Percentiles rank a stretch among this genome's conserved stretches.
These are phyloP conservation scores for Cordyceps sp. DNA, from an alignment of 2,329 filamentous ascomycete genomes.

Conservation along the genomic window DNA sequence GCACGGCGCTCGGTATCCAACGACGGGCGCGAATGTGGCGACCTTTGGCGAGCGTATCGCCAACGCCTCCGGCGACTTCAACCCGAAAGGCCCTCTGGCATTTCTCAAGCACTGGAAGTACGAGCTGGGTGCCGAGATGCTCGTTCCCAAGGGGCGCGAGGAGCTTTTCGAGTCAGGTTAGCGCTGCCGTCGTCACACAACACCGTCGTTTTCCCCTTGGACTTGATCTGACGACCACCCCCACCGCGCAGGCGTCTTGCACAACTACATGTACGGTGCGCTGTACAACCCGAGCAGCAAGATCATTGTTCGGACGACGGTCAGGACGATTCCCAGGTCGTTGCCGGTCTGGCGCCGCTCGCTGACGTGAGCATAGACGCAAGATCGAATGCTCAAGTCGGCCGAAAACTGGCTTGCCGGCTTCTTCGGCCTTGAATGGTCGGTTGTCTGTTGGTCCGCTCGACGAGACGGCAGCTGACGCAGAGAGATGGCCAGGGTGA, in stretches of 20 bases:
- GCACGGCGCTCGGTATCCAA: constrained; percentile 60
- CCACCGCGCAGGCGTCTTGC: constrained; percentile 47
- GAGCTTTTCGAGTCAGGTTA: constrained; percentile 51
- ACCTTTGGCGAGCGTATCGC: constrained; percentile 39
- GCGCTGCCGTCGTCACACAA: neutral
- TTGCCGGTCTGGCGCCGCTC: neutral
- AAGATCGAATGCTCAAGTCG: constrained; percentile 61
- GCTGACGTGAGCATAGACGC: constrained; percentile 28
- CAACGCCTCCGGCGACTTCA: constrained; percentile 33
- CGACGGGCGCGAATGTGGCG: constrained; percentile 36
- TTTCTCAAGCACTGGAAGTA: constrained; percentile 58
- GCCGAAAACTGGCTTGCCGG: constrained; percentile 67
- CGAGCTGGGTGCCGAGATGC: constrained; percentile 50
- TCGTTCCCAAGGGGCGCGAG: constrained; percentile 56
- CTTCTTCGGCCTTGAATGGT: constrained; percentile 61
- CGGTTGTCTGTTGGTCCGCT: constrained; percentile 3
- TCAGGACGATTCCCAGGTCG: too few relatives aligned
- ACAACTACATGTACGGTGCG: constrained; percentile 56
- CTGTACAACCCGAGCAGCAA: constrained; percentile 58
- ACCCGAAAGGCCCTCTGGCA: constrained; percentile 38
- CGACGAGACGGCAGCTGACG: neutral
- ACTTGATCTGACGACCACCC: neutral
- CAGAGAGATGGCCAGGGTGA: constrained; percentile 24
- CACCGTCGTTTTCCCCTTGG: neutral
- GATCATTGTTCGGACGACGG: constrained; percentile 55